phyloP scores from a whole-genome alignment of 116 monocot genomes.

The Phalaenopsis hybrid region DNA sequence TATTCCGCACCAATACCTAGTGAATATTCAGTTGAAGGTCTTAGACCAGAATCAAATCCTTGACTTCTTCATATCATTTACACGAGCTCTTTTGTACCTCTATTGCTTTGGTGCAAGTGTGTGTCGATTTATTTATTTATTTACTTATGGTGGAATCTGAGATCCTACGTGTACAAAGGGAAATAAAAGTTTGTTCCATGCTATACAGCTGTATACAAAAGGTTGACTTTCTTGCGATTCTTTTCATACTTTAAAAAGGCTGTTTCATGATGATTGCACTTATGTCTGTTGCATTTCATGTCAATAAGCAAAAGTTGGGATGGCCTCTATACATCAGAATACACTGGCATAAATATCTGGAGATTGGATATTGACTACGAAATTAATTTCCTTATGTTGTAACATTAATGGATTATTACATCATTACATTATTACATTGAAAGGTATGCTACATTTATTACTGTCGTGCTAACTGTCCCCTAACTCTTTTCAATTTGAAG shows the following conservation, averaged over 20 bases:
- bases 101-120: neutral
- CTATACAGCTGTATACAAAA: too few species aligned
- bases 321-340: neutral
- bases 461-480: neutral
- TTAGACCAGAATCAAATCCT: neutral
- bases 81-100: neutral
- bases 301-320: neutral
- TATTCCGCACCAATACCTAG: neutral
- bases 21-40: neutral
- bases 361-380: neutral
- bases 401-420: neutral
- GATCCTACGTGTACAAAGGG: too few species aligned
- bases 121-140: too few species aligned
- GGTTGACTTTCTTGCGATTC: neutral
- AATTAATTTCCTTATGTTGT: neutral
- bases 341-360: neutral
- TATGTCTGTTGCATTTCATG: neutral
- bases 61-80: neutral
- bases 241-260: neutral
- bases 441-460: neutral
- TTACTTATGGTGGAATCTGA: too few species aligned
- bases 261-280: neutral
- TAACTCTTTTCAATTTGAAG: neutral
- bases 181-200: too few species aligned
- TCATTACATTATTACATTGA: constrained; percentile 1